Evolutionary conservation across 75 land plant species (phyloP), one percentile per base, ranked within the genome.

Genomic region (Larix kaempferi): DNA sequence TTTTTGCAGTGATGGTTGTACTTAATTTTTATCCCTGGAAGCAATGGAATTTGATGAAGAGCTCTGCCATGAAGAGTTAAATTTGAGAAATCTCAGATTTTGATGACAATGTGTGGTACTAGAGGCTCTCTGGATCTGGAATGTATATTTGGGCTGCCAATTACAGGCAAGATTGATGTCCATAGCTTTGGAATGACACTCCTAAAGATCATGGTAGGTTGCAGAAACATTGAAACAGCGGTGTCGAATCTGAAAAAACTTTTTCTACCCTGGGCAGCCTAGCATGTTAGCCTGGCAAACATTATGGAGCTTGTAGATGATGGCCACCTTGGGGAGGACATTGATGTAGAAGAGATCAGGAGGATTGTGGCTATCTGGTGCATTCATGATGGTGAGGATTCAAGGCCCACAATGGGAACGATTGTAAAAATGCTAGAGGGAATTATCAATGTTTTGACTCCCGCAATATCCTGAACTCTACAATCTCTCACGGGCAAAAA

Each of bases 181-280:
- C 84, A 84, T 76, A 86, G 87, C 79, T 80, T 76, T 76, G 86
- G 87, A 17, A 76, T 84, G 71, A 87, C 85, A 25, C 66, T 86
- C 11, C 54, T 84, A 56, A 80, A 84, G 87, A 87, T 86, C 4
- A 80, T 86, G 11, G 85, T 78, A 8, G 84, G 85, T 10, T 27
- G 77, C 11, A 71, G 77, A 12, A 75, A 39, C 67, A 66, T 74
- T 44, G 83, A 74, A 55, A 56, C 35, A 3, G 59, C 15, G 55
- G 55, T 27, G 77, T 79, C 27, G 81, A 79, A 52, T 67, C 77
- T 4, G 59, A 61, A 17, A 41, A 37, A 29, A 16, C 65, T 39
- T 44, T 82, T 81, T 74, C 86, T 79, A 4, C 62, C 76, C 26
- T 77, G 57, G 74, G 83, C 72, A 39, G 83, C 74, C 16, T 58